phyloP scores from a whole-genome alignment of 441 rosid genomes.

The Euphorbia corollata region DNA sequence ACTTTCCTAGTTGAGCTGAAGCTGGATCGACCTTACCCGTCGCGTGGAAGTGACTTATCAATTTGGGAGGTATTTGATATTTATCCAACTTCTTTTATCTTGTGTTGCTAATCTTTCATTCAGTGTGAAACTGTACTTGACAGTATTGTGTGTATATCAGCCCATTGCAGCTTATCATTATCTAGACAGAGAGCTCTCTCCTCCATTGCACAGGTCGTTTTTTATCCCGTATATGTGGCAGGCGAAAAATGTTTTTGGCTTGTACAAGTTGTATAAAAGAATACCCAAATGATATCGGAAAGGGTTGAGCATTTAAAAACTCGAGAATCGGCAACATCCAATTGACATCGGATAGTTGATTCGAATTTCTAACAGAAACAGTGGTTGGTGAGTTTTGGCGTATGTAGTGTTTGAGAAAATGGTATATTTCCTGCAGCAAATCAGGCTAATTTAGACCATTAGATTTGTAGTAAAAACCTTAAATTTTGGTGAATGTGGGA shows the following conservation, averaged over 20 bases:
- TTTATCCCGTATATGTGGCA: constrained; percentile 85
- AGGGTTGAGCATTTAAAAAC: not conserved
- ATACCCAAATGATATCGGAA: constrained; percentile 26
- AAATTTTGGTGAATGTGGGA: no score
- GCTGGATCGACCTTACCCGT: constrained; percentile 59
- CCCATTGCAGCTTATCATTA: constrained; percentile 66
- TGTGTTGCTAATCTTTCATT: not conserved
- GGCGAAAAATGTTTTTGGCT: constrained; percentile 74
- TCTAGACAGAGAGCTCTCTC: constrained; percentile 86
- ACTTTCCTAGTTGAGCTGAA: constrained; percentile 83
- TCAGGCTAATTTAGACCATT: no score
- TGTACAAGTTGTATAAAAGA: constrained; percentile 62
- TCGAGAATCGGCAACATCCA: not conserved
- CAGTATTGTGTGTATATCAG: constrained; percentile 32
- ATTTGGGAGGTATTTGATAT: constrained; percentile 68
- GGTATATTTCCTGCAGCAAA: no score
- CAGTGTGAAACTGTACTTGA: not conserved
- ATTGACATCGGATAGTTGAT: not conserved
- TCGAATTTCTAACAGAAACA: no score
- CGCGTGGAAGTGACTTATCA: constrained; percentile 72
- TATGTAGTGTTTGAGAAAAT: no score
- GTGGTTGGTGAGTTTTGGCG: no score
- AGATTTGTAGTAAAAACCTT: no score
- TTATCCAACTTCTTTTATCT: no score
- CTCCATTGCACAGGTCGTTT: constrained; percentile 69